A percentile compares a stretch with the other conserved stretches of the same genome.
Evolutionary conservation across 768 basidiomycete genomes (phyloP).

Genomic region (Phylloporus arenicola): DNA sequence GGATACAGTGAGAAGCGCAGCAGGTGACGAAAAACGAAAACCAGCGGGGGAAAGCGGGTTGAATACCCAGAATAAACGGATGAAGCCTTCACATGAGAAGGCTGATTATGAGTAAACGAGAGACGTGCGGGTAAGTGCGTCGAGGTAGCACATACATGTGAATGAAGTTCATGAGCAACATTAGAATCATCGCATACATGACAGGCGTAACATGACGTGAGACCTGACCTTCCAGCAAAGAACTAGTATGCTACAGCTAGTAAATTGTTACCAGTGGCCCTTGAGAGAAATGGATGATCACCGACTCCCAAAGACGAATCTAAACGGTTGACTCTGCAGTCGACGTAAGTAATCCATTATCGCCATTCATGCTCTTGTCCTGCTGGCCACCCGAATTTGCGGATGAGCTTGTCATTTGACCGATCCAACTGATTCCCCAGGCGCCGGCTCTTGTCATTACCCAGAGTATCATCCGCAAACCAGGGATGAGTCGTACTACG

Average conservation of each 20-base stretch:
- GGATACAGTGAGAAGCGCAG: neutral
- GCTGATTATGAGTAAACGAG: neutral
- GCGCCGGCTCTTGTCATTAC: constrained; percentile 59
- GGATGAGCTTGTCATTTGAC: constrained; percentile 12
- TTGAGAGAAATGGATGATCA: neutral
- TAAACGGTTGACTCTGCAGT: constrained; percentile 7
- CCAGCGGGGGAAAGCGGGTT: neutral
- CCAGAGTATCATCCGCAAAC: constrained; percentile 64
- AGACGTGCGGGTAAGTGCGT: neutral
- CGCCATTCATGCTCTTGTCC: constrained; percentile 1
- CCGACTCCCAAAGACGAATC: neutral
- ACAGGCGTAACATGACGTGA: constrained; percentile 3
- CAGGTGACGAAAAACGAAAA: neutral
- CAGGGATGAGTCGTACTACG: constrained; percentile 66
- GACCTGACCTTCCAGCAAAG: neutral
- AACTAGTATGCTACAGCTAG: neutral
- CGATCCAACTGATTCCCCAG: constrained; percentile 44
- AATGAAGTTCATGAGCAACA: constrained; percentile 1
- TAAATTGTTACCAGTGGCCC: neutral
- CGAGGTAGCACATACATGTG: neutral
- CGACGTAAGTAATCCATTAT: constrained; percentile 13
- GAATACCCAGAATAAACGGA: neutral
- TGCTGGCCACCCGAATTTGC: constrained; percentile 1
- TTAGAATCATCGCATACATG: constrained; percentile 10
- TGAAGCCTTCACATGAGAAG: neutral